Base-by-base conservation (phyloP, 306 rosid species). In the Vicia sativa region DNA sequence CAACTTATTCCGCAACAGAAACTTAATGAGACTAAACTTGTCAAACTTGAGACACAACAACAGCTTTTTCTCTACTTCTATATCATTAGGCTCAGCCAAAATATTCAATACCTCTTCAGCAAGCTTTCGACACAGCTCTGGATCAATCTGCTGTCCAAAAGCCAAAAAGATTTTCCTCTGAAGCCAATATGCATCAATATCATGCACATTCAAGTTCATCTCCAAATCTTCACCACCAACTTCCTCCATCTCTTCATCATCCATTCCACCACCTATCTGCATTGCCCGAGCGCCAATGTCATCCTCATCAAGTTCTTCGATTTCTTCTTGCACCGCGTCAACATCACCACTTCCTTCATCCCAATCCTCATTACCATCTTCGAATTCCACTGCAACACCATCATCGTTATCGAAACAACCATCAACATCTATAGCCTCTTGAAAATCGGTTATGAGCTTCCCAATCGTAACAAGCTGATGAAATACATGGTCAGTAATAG, bases 141-240 rank as follows among this genome's bases (percentile, higher is more conserved):
- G 91, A 80, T 92, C 96, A 73, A 92, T 87, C 77, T 79, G 92
- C 70, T 89, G 89, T 57, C 84, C 92, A 60, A 81, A 92, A 38
- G 95, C 95, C 67, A 69, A 86, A 26, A 93, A 87, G 41, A 92
- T 92, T 77, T 89, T 92, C 81, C 98, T 83, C 79, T 92, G 96
- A 67, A 92, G 88, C 98, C 96, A 89, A 74, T 89, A 89, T 2
- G 98, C 98, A 81, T 85, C 96, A 65, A 92, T 87, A 78, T 86
- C 92, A 84, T 86, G 93, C 70, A 88, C 98, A 80, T 92, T 87
- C 7, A 92, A 87, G 62, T 72, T 74, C 95, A 84, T 84, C 11
- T 89, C 92, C 26, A 23, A 23, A 50, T 85, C 96, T 7, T 86
- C 89, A 52, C 84, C 96, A 19, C 81, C 84, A 11, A 78, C 91